Percentiles rank a stretch among this genome's conserved stretches.
Conservation (phyloP, 1,284 basidiomycete genomes). For the Phlebopus sp. region DNA sequence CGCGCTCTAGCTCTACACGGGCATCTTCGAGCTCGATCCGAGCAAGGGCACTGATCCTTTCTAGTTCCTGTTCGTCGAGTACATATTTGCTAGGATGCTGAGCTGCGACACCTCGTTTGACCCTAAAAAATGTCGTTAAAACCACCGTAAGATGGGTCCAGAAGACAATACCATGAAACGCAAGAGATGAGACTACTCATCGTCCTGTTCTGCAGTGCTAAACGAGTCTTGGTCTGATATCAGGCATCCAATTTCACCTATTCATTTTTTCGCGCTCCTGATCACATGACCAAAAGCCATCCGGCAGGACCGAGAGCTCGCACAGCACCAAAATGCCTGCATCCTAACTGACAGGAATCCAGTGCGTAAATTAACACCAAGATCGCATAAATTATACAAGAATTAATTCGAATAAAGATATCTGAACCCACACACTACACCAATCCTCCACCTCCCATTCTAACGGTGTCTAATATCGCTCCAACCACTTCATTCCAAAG, state of each 20-base stretch:
- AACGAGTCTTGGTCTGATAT: neutral
- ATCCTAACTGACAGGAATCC: too few relatives aligned
- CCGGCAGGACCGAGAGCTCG: too few relatives aligned
- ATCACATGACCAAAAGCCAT: too few relatives aligned
- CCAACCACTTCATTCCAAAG: conserved; percentile 56
- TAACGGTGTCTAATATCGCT: conserved; percentile 62
- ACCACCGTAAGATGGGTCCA: neutral
- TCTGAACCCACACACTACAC: conserved; percentile 37
- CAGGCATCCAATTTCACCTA: neutral
- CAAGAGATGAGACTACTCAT: conserved; percentile 76
- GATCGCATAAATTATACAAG: neutral
- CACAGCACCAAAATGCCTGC: too few relatives aligned
- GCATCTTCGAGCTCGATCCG: conserved; percentile 89
- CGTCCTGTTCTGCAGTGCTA: conserved; percentile 1
- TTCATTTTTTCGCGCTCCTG: conserved; percentile 10
- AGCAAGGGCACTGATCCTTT: conserved; percentile 87
- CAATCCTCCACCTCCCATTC: conserved; percentile 74
- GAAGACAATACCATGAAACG: conserved; percentile 39
- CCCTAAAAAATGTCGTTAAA: conserved; percentile 51
- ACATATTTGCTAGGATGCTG: conserved; percentile 86
- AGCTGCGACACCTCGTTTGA: conserved; percentile 76
- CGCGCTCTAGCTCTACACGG: conserved; percentile 78
- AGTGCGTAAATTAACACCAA: neutral
- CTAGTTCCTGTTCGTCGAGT: conserved; percentile 88
- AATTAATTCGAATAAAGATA: conserved; percentile 19